A percentile compares a stretch with the other conserved stretches of the same genome.
Evolutionary conservation across 2,329 filamentous ascomycete genomes (phyloP).

Genomic region (Cercospora janseana): DNA sequence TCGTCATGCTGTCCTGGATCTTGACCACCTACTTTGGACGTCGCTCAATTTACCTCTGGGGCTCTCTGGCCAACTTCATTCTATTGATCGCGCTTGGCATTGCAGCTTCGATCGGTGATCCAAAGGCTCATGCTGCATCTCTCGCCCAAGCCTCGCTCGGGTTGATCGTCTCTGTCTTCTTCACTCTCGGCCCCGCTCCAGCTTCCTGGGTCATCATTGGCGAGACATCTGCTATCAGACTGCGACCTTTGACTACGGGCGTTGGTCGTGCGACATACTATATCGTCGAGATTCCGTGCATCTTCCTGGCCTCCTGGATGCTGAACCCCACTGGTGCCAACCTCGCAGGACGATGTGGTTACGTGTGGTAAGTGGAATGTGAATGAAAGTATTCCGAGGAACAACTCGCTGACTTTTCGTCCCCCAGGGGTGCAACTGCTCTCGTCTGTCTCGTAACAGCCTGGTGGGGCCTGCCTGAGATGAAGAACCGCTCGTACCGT

Average conservation of each 20-base stretch:
- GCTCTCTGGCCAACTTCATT: conserved; percentile 53
- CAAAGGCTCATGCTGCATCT: conserved; percentile 42
- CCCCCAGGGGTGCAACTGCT: conserved; percentile 51
- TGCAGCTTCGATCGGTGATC: conserved; percentile 51
- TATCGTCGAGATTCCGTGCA: conserved; percentile 63
- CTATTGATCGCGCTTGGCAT: conserved; percentile 61
- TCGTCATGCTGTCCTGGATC: conserved; percentile 67
- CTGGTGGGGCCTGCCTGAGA: conserved; percentile 54
- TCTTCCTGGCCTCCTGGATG: conserved; percentile 57
- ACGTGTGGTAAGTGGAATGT: conserved; percentile 46
- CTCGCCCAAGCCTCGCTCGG: conserved; percentile 62
- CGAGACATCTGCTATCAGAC: conserved; percentile 64
- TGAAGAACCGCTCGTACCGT: conserved; percentile 58
- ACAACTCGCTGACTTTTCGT: not conserved
- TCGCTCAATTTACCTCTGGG: conserved; percentile 64
- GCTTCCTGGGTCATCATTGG: conserved; percentile 66
- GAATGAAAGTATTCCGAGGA: not conserved
- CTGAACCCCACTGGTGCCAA: conserved; percentile 52
- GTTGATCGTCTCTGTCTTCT: conserved; percentile 64
- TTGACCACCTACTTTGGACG: conserved; percentile 63
- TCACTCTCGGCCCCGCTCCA: conserved; percentile 61
- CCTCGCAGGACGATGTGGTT: conserved; percentile 56
- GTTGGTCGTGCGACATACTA: conserved; percentile 65
- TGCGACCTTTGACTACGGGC: conserved; percentile 64
- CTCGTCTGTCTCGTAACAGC: conserved; percentile 55